phyloP scores from a whole-genome alignment of 2,329 filamentous ascomycete species.

The Fusarium multiceps region DNA sequence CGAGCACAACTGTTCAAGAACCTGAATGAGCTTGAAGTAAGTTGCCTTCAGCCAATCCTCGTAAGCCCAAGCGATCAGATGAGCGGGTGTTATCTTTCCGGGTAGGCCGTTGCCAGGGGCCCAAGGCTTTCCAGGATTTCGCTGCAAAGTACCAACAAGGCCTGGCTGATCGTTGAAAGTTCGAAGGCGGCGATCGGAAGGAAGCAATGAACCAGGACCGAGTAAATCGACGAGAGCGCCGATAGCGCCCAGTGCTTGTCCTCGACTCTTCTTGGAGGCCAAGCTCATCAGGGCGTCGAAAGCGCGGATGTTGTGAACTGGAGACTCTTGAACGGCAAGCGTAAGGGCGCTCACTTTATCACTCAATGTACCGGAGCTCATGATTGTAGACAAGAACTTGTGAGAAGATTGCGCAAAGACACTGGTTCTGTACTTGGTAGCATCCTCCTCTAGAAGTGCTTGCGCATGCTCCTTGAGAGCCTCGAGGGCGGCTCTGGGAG shows the following conservation, averaged over 20 bases:
- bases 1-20: conserved; percentile 91
- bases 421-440: conserved; percentile 77
- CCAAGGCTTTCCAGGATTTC: conserved; percentile 70
- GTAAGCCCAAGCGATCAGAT: conserved; percentile 89
- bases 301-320: conserved; percentile 89
- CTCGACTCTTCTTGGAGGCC: conserved; percentile 92
- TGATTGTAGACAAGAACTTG: conserved; percentile 97
- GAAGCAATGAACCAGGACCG: conserved; percentile 86
- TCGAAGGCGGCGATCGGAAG: conserved; percentile 81
- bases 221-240: conserved; percentile 94
- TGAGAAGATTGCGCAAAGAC: conserved; percentile 85
- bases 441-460: conserved; percentile 80
- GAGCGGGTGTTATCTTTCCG: conserved; percentile 75
- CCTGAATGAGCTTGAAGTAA: conserved; percentile 93
- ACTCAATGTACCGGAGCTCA: conserved; percentile 93
- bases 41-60: conserved; percentile 95
- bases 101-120: conserved; percentile 76
- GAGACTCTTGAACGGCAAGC: conserved; percentile 93
- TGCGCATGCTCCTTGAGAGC: conserved; percentile 76
- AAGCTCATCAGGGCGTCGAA: conserved; percentile 85
- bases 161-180: conserved; percentile 84
- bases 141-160: conserved; percentile 76
- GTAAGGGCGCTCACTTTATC: conserved; percentile 97
- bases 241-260: conserved; percentile 91
- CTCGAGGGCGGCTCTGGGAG: conserved; percentile 58